These are phyloP conservation scores for Phytophthora rubi DNA, from an alignment of 352 stramenopile genomes.

Conservation along the genomic window DNA sequence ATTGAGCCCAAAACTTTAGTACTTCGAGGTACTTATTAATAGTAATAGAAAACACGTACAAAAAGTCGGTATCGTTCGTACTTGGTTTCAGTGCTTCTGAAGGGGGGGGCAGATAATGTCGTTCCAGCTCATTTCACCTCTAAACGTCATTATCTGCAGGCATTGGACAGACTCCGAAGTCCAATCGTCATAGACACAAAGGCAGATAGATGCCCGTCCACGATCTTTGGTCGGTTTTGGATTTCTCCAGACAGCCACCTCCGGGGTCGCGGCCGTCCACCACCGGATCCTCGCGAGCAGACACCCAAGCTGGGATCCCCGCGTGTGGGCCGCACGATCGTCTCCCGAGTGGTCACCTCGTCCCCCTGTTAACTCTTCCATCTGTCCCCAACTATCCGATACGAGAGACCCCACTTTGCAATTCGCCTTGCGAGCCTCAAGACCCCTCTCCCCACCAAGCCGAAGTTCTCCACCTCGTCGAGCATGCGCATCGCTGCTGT, in stretches of 20 bases:
- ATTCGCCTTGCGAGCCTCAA: conserved; percentile 17
- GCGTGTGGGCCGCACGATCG: neutral
- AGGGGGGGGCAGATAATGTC: too few species aligned
- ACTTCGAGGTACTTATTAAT: too few species aligned
- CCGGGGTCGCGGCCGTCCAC: neutral
- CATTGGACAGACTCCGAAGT: too few species aligned
- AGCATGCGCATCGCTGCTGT: conserved; percentile 29
- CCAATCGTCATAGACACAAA: too few species aligned
- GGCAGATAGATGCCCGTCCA: too few species aligned
- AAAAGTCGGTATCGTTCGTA: too few species aligned
- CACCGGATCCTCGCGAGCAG: neutral
- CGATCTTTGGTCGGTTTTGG: neutral
- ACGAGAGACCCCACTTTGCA: neutral
- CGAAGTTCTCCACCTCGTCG: neutral
- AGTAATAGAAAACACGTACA: too few species aligned
- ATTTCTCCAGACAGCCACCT: neutral
- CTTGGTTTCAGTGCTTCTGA: too few species aligned
- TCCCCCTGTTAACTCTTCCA: neutral
- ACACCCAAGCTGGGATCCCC: neutral
- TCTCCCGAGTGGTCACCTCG: neutral
- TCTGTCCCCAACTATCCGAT: neutral
- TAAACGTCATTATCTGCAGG: too few species aligned
- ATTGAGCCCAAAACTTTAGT: too few species aligned
- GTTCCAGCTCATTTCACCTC: too few species aligned
- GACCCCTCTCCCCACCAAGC: neutral